Evolutionary conservation across 495 filamentous ascomycete genomes (phyloP), one percentile per base, ranked within the genome.

Genomic region (Aspergillus sparsus): DNA sequence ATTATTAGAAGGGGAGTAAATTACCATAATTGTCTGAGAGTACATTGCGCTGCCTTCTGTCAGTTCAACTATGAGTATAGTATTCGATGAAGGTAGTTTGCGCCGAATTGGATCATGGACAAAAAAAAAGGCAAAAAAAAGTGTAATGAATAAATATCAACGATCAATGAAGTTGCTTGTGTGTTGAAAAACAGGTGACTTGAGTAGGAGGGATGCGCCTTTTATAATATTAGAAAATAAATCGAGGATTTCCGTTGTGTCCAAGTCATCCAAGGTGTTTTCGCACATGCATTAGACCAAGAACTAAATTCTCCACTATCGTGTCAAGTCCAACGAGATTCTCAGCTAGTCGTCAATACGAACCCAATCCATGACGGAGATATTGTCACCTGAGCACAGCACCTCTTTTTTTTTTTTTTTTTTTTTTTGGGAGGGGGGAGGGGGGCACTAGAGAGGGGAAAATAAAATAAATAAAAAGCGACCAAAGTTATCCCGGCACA

Each of bases 341-440:
- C 34, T 47, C 41, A 39, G 57, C 32, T 49, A 47, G 58, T 53
- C 52, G 52, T 21, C 42, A 58, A 62, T 60, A 64, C 65, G 65
- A 67, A 64, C 54, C n/a, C 55, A 37, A 62, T 55, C 58, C 58
- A 63, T 58, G 62, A 47, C 58, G 62, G 21, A 27, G 21, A 58
- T 55, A 64, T 58, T 57, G 65, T 68, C 66, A 68, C 55, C 55
- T 68, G 66, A 64, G 62, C 66, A 54, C 11, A 36, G 44, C 53
- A 13, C 58, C 11, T 49, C 18, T 49, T 53, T 52, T 62, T 47
- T 41, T 41, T 55, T 49, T 47, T n/a, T n/a, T 31, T 49, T 53
- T 52, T 62, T 47, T 41, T 41, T 55, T 49, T 47, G 52, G 50
- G 51, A 47, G 33, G 46, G 36, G 35, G 12, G 21, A 31, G 27